Conservation (phyloP, 106 monocot species). For the Phalaenopsis equestris region DNA sequence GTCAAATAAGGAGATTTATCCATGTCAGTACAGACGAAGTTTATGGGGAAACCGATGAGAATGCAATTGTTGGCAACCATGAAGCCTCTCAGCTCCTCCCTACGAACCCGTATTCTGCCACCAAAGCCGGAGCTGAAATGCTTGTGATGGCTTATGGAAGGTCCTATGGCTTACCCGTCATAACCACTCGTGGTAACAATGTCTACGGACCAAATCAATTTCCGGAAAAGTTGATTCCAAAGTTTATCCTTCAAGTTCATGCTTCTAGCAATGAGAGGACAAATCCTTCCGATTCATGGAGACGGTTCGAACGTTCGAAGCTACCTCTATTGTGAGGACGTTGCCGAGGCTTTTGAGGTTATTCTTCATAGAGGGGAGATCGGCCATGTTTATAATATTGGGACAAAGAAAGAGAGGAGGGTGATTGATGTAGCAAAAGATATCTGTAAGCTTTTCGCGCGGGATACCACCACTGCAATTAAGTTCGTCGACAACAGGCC, state of each 20-base stretch:
- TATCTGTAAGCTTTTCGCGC: slow-evolving; percentile 29
- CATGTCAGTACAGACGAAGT: slow-evolving; percentile 38
- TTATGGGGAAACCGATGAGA: slow-evolving; percentile 31
- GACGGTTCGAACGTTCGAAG: slow-evolving; percentile 31
- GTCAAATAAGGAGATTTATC: slow-evolving; percentile 28
- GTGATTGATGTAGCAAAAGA: slow-evolving; percentile 34
- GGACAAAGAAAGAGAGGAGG: slow-evolving; percentile 29
- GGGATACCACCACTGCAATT: slow-evolving; percentile 11
- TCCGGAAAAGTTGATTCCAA: slow-evolving; percentile 31
- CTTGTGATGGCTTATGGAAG: slow-evolving; percentile 35
- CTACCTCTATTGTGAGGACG: slow-evolving; percentile 31
- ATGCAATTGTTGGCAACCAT: slow-evolving; percentile 28
- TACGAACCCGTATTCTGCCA: slow-evolving; percentile 29
- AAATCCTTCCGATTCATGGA: slow-evolving; percentile 25
- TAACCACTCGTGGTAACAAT: slow-evolving; percentile 30
- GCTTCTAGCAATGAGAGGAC: slow-evolving; percentile 25
- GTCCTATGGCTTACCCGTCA: slow-evolving; percentile 26
- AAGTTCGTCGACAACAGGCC: slow-evolving; percentile 29
- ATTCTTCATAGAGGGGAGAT: slow-evolving; percentile 34
- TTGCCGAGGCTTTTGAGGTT: slow-evolving; percentile 34
- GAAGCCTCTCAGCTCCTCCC: slow-evolving; percentile 34
- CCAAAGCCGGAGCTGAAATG: slow-evolving; percentile 35
- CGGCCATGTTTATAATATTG: slow-evolving; percentile 31
- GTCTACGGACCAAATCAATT: slow-evolving; percentile 33
- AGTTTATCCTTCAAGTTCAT: no score